A percentile compares a stretch with the other conserved stretches of the same genome.
phyloP scores from a whole-genome alignment of 306 rosid species.

The Acacia crassicarpa region DNA sequence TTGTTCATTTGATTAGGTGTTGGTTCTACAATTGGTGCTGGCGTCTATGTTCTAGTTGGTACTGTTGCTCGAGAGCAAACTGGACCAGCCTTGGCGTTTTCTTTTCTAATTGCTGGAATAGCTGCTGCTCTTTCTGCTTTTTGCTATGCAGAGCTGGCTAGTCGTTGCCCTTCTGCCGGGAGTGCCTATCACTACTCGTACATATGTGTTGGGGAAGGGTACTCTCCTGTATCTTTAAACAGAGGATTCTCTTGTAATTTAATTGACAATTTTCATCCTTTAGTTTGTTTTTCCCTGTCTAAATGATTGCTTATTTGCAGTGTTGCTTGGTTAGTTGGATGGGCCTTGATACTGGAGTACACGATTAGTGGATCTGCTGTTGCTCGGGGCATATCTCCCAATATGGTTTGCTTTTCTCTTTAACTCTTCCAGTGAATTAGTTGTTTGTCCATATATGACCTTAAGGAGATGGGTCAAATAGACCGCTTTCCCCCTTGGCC shows the following conservation, averaged over 20 bases:
- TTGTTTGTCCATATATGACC: not conserved
- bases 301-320: constrained; percentile 44
- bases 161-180: constrained; percentile 97
- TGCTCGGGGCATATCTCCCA: constrained; percentile 93
- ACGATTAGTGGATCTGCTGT: constrained; percentile 85
- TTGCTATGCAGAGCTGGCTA: constrained; percentile 94
- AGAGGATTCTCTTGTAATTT: not conserved
- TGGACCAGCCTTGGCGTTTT: constrained; percentile 83
- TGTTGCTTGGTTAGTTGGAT: constrained; percentile 94
- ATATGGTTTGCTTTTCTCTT: constrained; percentile 56
- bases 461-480: not conserved
- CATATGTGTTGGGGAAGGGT: constrained; percentile 97
- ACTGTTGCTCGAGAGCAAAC: constrained; percentile 91
- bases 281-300: not conserved
- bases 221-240: constrained; percentile 19
- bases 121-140: constrained; percentile 95
- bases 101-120: constrained; percentile 86
- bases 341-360: constrained; percentile 89
- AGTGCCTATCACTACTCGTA: constrained; percentile 98
- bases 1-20: constrained; percentile 55
- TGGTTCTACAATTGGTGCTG: constrained; percentile 96
- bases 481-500: not conserved
- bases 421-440: constrained; percentile 6
- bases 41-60: constrained; percentile 96
- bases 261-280: not conserved